Evolutionary conservation across 2,329 filamentous ascomycete genomes (phyloP).

Genomic region (Aaosphaeria arxii): DNA sequence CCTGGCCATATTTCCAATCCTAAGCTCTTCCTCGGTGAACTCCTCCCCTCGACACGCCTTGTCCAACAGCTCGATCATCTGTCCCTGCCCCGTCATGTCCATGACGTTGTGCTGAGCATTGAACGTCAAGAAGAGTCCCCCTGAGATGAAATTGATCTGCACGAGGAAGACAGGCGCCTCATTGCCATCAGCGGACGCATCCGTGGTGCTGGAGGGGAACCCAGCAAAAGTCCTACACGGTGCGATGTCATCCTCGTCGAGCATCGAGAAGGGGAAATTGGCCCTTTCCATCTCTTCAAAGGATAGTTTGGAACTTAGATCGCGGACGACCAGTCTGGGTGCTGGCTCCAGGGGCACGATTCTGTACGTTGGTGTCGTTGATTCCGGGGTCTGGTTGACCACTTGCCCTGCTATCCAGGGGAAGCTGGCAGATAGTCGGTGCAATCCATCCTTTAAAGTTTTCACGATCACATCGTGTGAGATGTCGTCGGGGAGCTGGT

Average conservation of each 20-base stretch:
- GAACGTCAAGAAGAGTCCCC: slow-evolving; percentile 51
- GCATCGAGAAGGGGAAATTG: slow-evolving; percentile 47
- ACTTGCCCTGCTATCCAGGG: slow-evolving; percentile 47
- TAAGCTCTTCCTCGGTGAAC: slow-evolving; percentile 47
- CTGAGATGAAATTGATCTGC: slow-evolving; percentile 49
- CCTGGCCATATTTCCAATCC: slow-evolving; percentile 42
- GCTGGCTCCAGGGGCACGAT: slow-evolving; percentile 36
- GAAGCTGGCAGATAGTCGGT: slow-evolving; percentile 38
- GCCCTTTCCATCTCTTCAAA: slow-evolving; percentile 38
- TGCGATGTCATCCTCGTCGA: slow-evolving; percentile 43
- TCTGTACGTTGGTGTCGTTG: slow-evolving; percentile 25
- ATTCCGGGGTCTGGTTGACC: slow-evolving; percentile 24
- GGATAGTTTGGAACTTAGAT: slow-evolving; percentile 37
- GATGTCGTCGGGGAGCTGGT: slow-evolving; percentile 21
- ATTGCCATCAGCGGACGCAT: slow-evolving; percentile 10
- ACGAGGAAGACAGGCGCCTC: slow-evolving; percentile 42
- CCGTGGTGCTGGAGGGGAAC: slow-evolving; percentile 5
- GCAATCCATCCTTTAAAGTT: slow-evolving; percentile 7
- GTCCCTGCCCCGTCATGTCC: slow-evolving; percentile 51
- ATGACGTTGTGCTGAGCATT: slow-evolving; percentile 49
- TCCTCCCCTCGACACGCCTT: slow-evolving; percentile 48
- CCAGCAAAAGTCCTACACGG: slow-evolving; percentile 42
- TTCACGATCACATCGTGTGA: slow-evolving; percentile 7
- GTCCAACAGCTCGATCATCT: slow-evolving; percentile 47
- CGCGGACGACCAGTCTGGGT: slow-evolving; percentile 41